phyloP scores from a whole-genome alignment of 805 yeast species.

The Grigorovia transvaalensis region DNA sequence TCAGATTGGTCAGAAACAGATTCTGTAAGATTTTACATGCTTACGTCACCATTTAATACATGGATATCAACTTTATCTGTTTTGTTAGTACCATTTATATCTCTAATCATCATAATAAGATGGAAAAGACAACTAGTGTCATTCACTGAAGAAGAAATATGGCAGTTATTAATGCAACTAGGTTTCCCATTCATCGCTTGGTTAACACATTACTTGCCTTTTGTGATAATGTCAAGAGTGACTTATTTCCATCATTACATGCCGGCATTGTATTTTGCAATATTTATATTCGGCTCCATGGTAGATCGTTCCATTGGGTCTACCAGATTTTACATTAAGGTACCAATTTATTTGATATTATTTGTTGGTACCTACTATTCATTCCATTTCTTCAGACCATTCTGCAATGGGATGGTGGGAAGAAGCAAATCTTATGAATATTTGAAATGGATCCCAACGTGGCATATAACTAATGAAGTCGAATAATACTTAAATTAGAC shows the following conservation, averaged over 20 bases:
- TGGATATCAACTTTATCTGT: slow-evolving; percentile 62
- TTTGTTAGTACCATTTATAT: slow-evolving; percentile 37
- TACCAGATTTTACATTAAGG: slow-evolving; percentile 17
- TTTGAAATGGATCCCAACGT: slow-evolving; percentile 44
- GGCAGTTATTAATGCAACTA: slow-evolving; percentile 50
- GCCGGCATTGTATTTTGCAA: slow-evolving; percentile 92
- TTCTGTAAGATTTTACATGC: slow-evolving; percentile 49
- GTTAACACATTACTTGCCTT: slow-evolving; percentile 82
- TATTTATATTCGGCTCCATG: slow-evolving; percentile 44
- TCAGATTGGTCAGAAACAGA: slow-evolving; percentile 56
- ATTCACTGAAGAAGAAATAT: slow-evolving; percentile 34
- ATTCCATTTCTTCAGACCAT: slow-evolving; percentile 52
- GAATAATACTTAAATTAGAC: not conserved
- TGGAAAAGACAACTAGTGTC: slow-evolving; percentile 65
- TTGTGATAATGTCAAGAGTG: slow-evolving; percentile 89
- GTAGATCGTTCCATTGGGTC: slow-evolving; percentile 20
- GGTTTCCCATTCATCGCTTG: slow-evolving; percentile 82
- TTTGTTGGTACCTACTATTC: slow-evolving; percentile 42
- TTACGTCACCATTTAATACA: slow-evolving; percentile 72
- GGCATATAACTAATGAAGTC: slow-evolving; percentile 36
- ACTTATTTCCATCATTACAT: slow-evolving; percentile 94
- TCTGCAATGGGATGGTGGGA: slow-evolving; percentile 75
- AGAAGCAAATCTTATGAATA: slow-evolving; percentile 29
- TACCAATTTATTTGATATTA: slow-evolving; percentile 33
- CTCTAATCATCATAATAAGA: slow-evolving; percentile 30